These are phyloP conservation scores for Golubevia pallescens DNA, from an alignment of 1,284 basidiomycete genomes.

Conservation along the genomic window DNA sequence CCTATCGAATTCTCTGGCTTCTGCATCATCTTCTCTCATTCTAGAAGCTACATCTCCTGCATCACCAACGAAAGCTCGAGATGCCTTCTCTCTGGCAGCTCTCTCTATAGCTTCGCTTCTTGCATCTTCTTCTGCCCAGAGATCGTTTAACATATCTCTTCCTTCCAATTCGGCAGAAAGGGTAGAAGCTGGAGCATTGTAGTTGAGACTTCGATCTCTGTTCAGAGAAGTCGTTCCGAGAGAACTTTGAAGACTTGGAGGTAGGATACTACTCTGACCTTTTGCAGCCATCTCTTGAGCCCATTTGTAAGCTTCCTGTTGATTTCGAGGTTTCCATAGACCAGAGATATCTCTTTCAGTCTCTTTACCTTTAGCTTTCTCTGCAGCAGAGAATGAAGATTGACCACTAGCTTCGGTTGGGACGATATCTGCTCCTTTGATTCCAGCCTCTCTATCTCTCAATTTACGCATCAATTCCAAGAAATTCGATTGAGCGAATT, in stretches of 20 bases:
- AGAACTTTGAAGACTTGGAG: slow-evolving; percentile 22
- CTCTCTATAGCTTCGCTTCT: slow-evolving; percentile 29
- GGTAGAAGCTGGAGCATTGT: not conserved
- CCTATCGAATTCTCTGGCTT: slow-evolving; percentile 42
- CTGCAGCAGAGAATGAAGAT: not conserved
- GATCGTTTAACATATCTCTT: slow-evolving; percentile 35
- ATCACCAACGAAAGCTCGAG: slow-evolving; percentile 40
- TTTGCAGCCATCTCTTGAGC: slow-evolving; percentile 26
- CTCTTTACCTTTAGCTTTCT: slow-evolving; percentile 4
- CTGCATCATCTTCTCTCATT: slow-evolving; percentile 52
- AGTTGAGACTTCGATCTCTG: not conserved
- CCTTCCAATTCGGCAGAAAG: slow-evolving; percentile 14
- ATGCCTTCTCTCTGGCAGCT: slow-evolving; percentile 15
- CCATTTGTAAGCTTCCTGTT: slow-evolving; percentile 15
- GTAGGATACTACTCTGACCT: slow-evolving; percentile 14
- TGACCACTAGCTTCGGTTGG: slow-evolving; percentile 16
- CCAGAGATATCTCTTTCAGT: not conserved
- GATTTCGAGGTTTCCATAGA: not conserved
- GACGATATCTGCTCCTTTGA: slow-evolving; percentile 81
- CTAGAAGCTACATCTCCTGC: slow-evolving; percentile 43
- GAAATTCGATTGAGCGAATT: slow-evolving; percentile 87
- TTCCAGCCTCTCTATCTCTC: slow-evolving; percentile 80
- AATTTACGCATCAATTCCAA: slow-evolving; percentile 84
- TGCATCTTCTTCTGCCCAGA: slow-evolving; percentile 59
- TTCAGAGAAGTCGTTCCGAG: slow-evolving; percentile 1